Evolutionary conservation across 331 rosid genomes (phyloP), one percentile per base, ranked within the genome.

Genomic region (Malus hybrid): DNA sequence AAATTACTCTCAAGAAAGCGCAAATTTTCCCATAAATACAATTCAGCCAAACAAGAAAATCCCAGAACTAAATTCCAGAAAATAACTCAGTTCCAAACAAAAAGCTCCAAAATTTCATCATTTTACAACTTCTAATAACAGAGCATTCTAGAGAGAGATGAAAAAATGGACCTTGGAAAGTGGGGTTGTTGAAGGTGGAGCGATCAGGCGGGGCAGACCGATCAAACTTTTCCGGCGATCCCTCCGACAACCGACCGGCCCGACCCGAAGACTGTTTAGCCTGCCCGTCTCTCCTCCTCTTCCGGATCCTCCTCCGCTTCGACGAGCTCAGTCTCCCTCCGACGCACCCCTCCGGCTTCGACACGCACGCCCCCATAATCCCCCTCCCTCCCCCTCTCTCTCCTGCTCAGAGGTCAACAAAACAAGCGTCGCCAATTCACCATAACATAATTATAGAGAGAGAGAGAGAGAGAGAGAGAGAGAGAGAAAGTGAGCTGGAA

Each of bases 351-450:
- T 84, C 71, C n/a, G 89, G 92, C 76, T 86, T 82, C 29, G 99
- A 94, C 20, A 88, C 90, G 78, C 99, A 94, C 56, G 88, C 87
- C 39, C 99, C 99, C 99, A 94, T 93, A 60, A 85, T 82, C 33
- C 63, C 91, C 36, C 59, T 3, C n/a, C 68, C 63, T 55, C 20
- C 64, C 29, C 46, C 33, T 67, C 61, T 27, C 63, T 14, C 74
- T 3, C 65, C 24, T 24, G 18, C 64, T 67, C 46, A 70, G 68
- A 63, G 79, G 81, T 80, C 54, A 78, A 73, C 68, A 83, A 39
- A 3, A 34, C 68, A 52, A 70, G 73, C 80, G 69, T 20, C 62
- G 32, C 46, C 79, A 10, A 39, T 39, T 39, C 8, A 52, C 28
- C 68, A 16, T 31, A 44, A 59, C 75, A 78, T 46, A 73, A 69